A percentile compares a stretch with the other conserved stretches of the same genome.
These are phyloP conservation scores for Boeremia exigua DNA, from an alignment of 2,329 filamentous ascomycete genomes.

Conservation along the genomic window DNA sequence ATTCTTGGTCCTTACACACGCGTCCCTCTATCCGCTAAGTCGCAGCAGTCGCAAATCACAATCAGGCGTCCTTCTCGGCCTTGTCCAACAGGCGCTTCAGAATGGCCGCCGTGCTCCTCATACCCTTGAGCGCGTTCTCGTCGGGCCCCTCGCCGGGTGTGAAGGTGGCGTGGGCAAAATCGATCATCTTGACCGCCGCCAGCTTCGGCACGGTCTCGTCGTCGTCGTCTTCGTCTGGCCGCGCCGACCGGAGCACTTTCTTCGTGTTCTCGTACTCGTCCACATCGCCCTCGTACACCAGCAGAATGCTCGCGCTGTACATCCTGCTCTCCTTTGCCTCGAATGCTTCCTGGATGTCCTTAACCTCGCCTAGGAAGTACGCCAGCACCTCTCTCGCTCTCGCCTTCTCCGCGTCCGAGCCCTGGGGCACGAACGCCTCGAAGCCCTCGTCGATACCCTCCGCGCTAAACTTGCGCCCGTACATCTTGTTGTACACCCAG, in stretches of 20 bases:
- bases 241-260: slow-evolving; percentile 28
- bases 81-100: slow-evolving; percentile 66
- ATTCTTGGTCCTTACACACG: not conserved
- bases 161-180: slow-evolving; percentile 93
- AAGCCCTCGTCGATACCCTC: slow-evolving; percentile 65
- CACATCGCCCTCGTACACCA: slow-evolving; percentile 70
- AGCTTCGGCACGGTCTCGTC: slow-evolving; percentile 64
- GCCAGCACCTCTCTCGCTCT: slow-evolving; percentile 56
- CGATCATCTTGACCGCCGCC: slow-evolving; percentile 85
- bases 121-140: slow-evolving; percentile 78
- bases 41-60: not conserved
- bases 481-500: slow-evolving; percentile 69
- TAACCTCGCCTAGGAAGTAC: slow-evolving; percentile 54
- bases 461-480: slow-evolving; percentile 63
- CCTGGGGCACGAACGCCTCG: slow-evolving; percentile 57
- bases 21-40: slow-evolving; percentile 9
- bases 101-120: slow-evolving; percentile 73
- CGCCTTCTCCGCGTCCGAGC: slow-evolving; percentile 33
- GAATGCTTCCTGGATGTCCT: slow-evolving; percentile 62
- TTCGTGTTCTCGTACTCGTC: slow-evolving; percentile 58
- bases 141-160: slow-evolving; percentile 82
- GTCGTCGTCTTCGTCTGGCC: slow-evolving; percentile 48
- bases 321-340: slow-evolving; percentile 70
- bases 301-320: slow-evolving; percentile 69
- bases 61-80: slow-evolving; percentile 29